Evolutionary conservation across 73 alveolate species (phyloP).

Genomic region (Halteria grandinella): DNA sequence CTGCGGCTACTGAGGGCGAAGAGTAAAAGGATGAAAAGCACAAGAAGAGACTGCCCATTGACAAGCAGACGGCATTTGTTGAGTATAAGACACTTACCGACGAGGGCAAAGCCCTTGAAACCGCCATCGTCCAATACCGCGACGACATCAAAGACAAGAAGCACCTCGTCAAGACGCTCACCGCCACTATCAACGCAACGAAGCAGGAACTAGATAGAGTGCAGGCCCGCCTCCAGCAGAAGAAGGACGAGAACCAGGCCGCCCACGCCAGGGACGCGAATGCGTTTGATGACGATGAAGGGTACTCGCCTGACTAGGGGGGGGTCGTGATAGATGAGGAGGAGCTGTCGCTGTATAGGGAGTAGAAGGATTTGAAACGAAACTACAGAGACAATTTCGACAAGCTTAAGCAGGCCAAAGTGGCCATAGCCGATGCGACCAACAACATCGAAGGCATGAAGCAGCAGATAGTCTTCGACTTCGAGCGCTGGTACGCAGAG

Average conservation of each 20-base stretch:
- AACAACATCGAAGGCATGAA: conserved; percentile 75
- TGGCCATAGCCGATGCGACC: conserved; percentile 76
- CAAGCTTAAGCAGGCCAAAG: conserved; percentile 82
- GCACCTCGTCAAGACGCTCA: conserved; percentile 47
- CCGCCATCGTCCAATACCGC: conserved; percentile 66
- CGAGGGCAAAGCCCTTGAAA: conserved; percentile 88
- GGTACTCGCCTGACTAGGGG: no score
- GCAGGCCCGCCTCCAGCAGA: conserved; percentile 65
- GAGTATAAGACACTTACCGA: conserved; percentile 78
- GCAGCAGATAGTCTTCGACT: conserved; percentile 66
- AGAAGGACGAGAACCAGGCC: conserved; percentile 79
- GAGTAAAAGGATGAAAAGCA: conserved; percentile 50
- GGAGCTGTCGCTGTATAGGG: conserved; percentile 87
- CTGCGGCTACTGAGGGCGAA: conserved; percentile 41
- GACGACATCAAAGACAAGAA: conserved; percentile 88
- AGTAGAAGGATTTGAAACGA: conserved; percentile 90
- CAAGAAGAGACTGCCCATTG: conserved; percentile 50
- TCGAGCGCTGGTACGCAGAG: conserved; percentile 82
- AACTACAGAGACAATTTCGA: conserved; percentile 87
- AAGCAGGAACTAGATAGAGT: conserved; percentile 72
- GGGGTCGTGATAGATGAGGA: conserved; percentile 98
- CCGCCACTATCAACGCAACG: conserved; percentile 47
- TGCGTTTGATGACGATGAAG: not conserved
- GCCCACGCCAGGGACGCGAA: not conserved
- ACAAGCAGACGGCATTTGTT: conserved; percentile 72